phyloP scores from a whole-genome alignment of 2,329 filamentous ascomycete species.

The Dactylellina cionopaga region DNA sequence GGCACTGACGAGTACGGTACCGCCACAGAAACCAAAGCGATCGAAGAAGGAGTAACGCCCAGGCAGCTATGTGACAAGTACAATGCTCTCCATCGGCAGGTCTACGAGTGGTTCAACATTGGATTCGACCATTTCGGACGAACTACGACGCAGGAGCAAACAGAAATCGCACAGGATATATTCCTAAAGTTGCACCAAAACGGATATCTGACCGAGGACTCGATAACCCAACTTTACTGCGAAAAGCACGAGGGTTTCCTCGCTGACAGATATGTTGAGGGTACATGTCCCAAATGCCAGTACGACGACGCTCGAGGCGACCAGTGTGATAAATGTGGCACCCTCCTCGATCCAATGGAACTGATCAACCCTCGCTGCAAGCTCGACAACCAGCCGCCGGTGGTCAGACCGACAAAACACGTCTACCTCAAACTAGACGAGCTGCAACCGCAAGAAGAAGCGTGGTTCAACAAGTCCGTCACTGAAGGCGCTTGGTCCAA shows the following conservation, averaged over 20 bases:
- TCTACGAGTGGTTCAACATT: constrained; percentile 97
- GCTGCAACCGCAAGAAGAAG: constrained; percentile 78
- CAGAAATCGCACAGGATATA: constrained; percentile 89
- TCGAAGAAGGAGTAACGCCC: constrained; percentile 85
- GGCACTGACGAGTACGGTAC: constrained; percentile 95
- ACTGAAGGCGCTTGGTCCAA: constrained; percentile 79
- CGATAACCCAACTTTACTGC: constrained; percentile 90
- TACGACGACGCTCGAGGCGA: constrained; percentile 77
- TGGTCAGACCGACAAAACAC: constrained; percentile 85
- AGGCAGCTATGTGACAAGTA: constrained; percentile 91
- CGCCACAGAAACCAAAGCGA: constrained; percentile 92
- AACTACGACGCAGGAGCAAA: constrained; percentile 88
- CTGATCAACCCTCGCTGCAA: constrained; percentile 90
- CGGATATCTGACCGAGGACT: constrained; percentile 85
- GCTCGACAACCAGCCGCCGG: constrained; percentile 82
- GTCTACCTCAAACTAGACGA: constrained; percentile 88
- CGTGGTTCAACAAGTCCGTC: constrained; percentile 79
- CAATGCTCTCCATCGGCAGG: constrained; percentile 85
- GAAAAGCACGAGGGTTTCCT: constrained; percentile 79
- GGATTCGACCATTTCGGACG: constrained; percentile 94
- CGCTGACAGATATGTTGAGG: constrained; percentile 86
- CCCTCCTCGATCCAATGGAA: constrained; percentile 76
- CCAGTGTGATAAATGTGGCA: constrained; percentile 79
- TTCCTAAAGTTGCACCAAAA: constrained; percentile 89
- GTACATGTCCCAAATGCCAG: constrained; percentile 75